Conservation (phyloP, 2,329 filamentous ascomycete genomes). For the Cercospora zeina region DNA sequence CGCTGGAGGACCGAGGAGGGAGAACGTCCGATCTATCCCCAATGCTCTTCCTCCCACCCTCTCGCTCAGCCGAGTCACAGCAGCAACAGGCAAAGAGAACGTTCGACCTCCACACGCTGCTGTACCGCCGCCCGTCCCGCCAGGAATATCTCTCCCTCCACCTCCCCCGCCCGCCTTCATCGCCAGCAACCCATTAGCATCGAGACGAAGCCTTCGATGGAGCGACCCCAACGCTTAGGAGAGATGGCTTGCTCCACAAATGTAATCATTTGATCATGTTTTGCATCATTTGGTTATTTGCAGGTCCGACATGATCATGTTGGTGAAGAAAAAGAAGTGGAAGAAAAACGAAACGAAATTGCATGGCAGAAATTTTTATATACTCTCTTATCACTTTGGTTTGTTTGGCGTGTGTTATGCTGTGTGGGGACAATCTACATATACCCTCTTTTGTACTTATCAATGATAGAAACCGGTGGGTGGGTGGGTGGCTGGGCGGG, state of each 20-base stretch:
- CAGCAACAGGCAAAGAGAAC: neutral
- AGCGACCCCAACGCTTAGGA: conserved; percentile 4
- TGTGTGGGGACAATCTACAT: neutral
- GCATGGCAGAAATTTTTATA: neutral
- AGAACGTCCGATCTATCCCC: neutral
- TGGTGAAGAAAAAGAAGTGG: neutral
- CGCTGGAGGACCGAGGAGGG: neutral
- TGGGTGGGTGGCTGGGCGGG: neutral
- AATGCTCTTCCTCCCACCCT: neutral
- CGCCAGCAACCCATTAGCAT: neutral
- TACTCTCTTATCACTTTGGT: neutral
- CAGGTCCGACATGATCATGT: neutral
- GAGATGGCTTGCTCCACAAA: conserved; percentile 8
- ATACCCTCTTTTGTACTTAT: conserved; percentile 3
- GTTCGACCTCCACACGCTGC: neutral
- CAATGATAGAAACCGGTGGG: neutral
- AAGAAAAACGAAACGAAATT: neutral
- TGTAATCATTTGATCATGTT: neutral
- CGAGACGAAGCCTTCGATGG: conserved; percentile 7
- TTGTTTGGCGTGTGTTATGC: neutral
- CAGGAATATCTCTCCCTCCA: neutral
- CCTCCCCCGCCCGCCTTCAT: neutral
- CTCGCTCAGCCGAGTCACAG: neutral
- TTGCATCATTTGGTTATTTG: neutral
- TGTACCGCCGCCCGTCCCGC: neutral